Evolutionary conservation across 1,139 yeast genomes (phyloP).

Genomic region (Kurtzmaniella quercitrusa): DNA sequence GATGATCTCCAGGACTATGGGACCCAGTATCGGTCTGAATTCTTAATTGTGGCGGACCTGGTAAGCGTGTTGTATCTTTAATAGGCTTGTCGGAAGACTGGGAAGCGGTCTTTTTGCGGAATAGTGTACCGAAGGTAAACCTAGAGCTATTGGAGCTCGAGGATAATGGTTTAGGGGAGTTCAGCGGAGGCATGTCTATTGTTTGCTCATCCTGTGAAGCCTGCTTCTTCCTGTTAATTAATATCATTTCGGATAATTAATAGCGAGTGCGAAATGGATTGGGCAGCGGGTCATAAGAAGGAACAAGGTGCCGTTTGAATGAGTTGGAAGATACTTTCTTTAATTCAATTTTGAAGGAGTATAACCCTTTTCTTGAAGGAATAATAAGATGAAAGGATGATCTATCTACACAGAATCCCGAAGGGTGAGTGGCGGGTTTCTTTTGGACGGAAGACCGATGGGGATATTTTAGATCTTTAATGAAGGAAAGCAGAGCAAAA

Average conservation of each 20-base stretch:
- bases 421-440: too few relatives aligned
- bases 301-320: too few relatives aligned
- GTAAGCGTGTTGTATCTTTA: neutral
- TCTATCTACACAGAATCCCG: too few relatives aligned
- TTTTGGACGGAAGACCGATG: too few relatives aligned
- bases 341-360: neutral
- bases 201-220: constrained; percentile 1
- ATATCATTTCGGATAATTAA: neutral
- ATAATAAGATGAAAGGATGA: too few relatives aligned
- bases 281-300: neutral
- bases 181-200: neutral
- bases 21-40: neutral
- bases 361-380: too few relatives aligned
- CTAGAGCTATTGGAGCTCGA: neutral
- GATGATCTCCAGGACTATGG: neutral
- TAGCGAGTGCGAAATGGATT: neutral
- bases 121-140: neutral
- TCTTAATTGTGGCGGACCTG: neutral
- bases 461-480: too few relatives aligned
- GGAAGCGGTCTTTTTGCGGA: neutral
- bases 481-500: too few relatives aligned
- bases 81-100: neutral
- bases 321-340: too few relatives aligned
- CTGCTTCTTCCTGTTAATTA: constrained; percentile 1
- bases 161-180: neutral